Conservation (phyloP, 805 yeast species). For the Kuraishia capsulata region DNA sequence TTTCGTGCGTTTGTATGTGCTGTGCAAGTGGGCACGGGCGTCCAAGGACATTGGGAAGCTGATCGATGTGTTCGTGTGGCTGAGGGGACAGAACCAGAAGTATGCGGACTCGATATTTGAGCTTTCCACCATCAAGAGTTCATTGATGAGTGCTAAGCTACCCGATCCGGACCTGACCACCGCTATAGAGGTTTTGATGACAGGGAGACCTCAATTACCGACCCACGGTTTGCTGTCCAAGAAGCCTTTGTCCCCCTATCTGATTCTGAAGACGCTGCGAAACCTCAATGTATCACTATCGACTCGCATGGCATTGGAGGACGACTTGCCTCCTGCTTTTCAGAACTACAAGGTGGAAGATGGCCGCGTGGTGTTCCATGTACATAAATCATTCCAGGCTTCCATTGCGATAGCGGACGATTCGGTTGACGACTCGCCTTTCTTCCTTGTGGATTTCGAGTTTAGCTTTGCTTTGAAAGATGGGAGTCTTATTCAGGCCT, state of each 20-base stretch:
- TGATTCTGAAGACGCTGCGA: constrained; percentile 50
- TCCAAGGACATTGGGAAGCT: constrained; percentile 62
- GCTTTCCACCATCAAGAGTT: constrained; percentile 56
- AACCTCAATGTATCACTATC: constrained; percentile 68
- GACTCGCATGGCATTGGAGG: constrained; percentile 61
- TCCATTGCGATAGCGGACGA: constrained; percentile 72
- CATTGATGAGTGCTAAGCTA: constrained; percentile 79
- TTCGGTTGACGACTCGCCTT: constrained; percentile 45
- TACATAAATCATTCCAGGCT: constrained; percentile 59
- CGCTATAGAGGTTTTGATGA: constrained; percentile 72
- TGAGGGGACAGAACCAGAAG: constrained; percentile 66
- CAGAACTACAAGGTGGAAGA: constrained; percentile 56
- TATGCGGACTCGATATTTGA: constrained; percentile 58
- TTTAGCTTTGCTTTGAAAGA: constrained; percentile 44
- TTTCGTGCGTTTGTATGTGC: constrained; percentile 73
- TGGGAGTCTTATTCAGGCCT: constrained; percentile 17
- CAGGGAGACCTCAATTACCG: constrained; percentile 70
- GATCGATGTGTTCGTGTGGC: constrained; percentile 84
- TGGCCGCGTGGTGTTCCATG: constrained; percentile 65
- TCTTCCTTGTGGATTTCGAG: constrained; percentile 70
- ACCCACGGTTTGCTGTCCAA: constrained; percentile 48
- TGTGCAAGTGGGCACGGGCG: constrained; percentile 81
- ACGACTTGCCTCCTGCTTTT: constrained; percentile 57
- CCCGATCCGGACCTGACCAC: constrained; percentile 89
- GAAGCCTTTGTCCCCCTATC: constrained; percentile 39